Base-by-base conservation (phyloP, 345 rosid species). In the Crucihimalaya himalaica region DNA sequence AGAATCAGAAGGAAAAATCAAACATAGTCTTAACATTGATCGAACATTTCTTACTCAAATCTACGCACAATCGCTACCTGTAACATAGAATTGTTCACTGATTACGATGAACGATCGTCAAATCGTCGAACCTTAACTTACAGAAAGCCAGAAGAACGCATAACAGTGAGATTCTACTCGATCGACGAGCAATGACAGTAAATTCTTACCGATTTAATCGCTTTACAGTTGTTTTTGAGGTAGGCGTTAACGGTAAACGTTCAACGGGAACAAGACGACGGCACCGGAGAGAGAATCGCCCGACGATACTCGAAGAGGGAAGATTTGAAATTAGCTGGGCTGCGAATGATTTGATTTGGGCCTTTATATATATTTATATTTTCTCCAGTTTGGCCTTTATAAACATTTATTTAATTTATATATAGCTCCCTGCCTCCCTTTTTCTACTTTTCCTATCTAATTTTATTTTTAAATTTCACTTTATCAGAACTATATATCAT, bases 301-400 rank as follows among this genome's bases (percentile, higher is more conserved):
- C 71, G 75, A 45, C 43, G 60, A 19, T 5, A 47, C 66, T 62
- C 70, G 43, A 29, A 15, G 50, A 7, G 51, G 34, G 57, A 12
- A 42, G 13, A 52, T 70, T 76, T 70, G 70, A 75, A 75, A 23
- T 69, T 31, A 19, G 51, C 63, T 43, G 74, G 79, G 34, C 59
- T 69, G 8, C 31, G 18, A 61, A 61, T 5, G 65, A 54, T 43
- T 69, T 32, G 25, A 31, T 4, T 35, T 66, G 53, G 72, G 67
- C 61, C 61, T 45, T 40, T 54, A 13, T 27, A 14, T 3, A 16
- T 12, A 4, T 48, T 3, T 48, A 48, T 12, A 20, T 48, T 19
- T 27, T 21, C 63, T 34, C 45, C 25, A 0, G 25, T 23, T 23
- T 23, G 25, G n/a, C n/a, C n/a, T n/a, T n/a, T n/a, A n/a, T n/a